Conservation (phyloP, 306 rosid genomes). For the Malus domestica region ASM211411v1 NC_041801.1:23768001-23768500, state of each 20-base stretch:
- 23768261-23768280: neutral
- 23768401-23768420: neutral
- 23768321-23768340: neutral
- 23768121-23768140: neutral
- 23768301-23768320: neutral
- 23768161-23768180: too few relatives aligned
- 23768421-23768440: neutral
- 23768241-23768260: neutral
- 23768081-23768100: neutral
- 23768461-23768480: neutral
- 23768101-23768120: neutral
- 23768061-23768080: neutral
- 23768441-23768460: neutral
- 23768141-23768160: neutral
- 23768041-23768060: neutral
- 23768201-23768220: too few relatives aligned
- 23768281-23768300: neutral
- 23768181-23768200: too few relatives aligned
- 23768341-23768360: neutral
- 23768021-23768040: neutral
- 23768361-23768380: neutral
- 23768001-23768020: neutral
- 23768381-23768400: conserved; percentile 1
- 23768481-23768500: neutral
- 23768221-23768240: too few relatives aligned